A percentile compares a stretch with the other conserved stretches of the same genome.
Evolutionary conservation across 1,139 yeast species (phyloP).

Genomic region (Blastobotrys elegans): DNA sequence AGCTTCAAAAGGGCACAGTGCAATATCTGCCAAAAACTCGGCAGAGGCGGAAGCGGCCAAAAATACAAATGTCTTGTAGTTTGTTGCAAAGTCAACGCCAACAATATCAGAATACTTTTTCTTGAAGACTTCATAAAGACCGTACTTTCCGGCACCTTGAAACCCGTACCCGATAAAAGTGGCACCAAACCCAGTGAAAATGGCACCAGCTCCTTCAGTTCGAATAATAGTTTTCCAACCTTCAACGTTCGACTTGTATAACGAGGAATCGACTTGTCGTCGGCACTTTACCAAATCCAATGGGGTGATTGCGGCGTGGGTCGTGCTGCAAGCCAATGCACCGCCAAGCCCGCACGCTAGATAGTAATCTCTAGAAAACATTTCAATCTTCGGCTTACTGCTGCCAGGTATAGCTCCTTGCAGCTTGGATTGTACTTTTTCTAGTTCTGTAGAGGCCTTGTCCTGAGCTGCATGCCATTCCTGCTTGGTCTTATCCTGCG

Average conservation of each 20-base stretch:
- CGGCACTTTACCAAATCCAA: slow-evolving; percentile 90
- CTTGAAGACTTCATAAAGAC: slow-evolving; percentile 87
- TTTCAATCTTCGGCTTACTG: slow-evolving; percentile 44
- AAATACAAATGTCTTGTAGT: slow-evolving; percentile 70
- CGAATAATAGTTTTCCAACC: slow-evolving; percentile 73
- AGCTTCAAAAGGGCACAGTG: slow-evolving; percentile 90
- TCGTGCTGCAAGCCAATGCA: slow-evolving; percentile 79
- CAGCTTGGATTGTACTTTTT: no score
- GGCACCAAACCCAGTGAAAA: slow-evolving; percentile 85
- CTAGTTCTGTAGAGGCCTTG: no score
- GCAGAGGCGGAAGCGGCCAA: slow-evolving; percentile 88
- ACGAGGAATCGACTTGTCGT: slow-evolving; percentile 70
- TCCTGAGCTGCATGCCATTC: background rate
- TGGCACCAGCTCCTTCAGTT: slow-evolving; percentile 65
- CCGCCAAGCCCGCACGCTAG: slow-evolving; percentile 63
- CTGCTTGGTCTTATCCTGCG: background rate
- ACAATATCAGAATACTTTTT: slow-evolving; percentile 62
- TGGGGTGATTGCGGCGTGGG: slow-evolving; percentile 90
- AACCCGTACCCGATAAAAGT: slow-evolving; percentile 85
- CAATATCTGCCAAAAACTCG: slow-evolving; percentile 83
- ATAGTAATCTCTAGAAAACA: slow-evolving; percentile 68
- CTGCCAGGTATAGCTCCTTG: no score
- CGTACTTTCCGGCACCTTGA: slow-evolving; percentile 97
- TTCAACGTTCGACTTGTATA: slow-evolving; percentile 69
- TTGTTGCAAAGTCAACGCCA: slow-evolving; percentile 58